Base-by-base conservation (phyloP, 805 yeast genomes). In the Pichia scutulata region DNA sequence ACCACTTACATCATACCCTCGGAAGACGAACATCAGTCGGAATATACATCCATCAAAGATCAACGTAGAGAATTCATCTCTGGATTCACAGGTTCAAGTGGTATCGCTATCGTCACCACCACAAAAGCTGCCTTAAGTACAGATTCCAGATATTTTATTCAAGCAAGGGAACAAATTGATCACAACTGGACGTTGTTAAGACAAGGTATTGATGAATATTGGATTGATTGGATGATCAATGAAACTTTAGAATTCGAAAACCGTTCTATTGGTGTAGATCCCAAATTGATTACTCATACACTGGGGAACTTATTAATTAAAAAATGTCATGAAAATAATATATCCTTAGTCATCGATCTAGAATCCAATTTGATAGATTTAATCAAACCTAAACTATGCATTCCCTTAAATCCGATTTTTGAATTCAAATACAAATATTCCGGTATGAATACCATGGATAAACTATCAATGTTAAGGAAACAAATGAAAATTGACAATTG, bases 71-170 rank as follows among this genome's bases (percentile, higher is more conserved):
- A 80, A 49, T 92, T 76, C 59, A 84, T 92, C 25, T 77, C 90
- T 7, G 97, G 89, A 0, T 92, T 92, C 69, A 84, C 92, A 13
- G 99, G 98, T 0, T 82, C 92, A 45, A 95, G 97, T 2, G 99
- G 98, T 23, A 71, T 88, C 22, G 97, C 96, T 1, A 76, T 93
- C n/a, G 75, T 92, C 19, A 82, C 96, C 7, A 58, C 73, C 40
- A 67, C 68, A 28, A 77, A 80, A 44, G 95, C 96, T 14, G 86
- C 85, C 0, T 69, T 93, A 46, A 81, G 95, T 9, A 93, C 99
- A 0, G 99, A 93, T 67, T 98, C 98, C 2, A 75, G 99, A 56
- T 93, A 93, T 70, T 93, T 89, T 66, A 72, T 87, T 52, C 99
- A 93, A 69, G 98, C 98, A 1, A 80, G 77, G 22, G 79, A 83